Base-by-base conservation (phyloP, 2,329 filamentous ascomycete species). In the Leptographium radiaticola region DNA sequence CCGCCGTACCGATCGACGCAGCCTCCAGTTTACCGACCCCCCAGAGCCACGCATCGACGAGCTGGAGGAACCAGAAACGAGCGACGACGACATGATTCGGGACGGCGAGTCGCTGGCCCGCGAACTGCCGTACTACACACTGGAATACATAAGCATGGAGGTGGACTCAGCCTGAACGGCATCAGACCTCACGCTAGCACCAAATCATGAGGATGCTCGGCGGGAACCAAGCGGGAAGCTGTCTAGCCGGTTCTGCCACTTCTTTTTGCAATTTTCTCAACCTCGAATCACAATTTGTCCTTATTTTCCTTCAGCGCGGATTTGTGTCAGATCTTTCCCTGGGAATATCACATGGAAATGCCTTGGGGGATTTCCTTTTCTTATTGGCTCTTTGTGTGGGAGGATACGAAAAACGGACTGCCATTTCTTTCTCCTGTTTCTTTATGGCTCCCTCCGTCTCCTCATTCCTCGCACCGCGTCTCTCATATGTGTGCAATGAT, bases 61-160 rank as follows among this genome's bases (percentile, higher is more conserved):
- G 64, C 66, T 75, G 1, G 75, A 77, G 16, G 75, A 78, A 62
- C 75, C 75, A 12, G 68, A 71, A 54, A 75, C 73, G 30, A 70
- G 69, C 55, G 58, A 68, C 48, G 54, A 56, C 16, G 46, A 45
- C 30, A 30, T 44, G 20, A 9, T 30, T 46, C 61, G 67, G 15
- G 64, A 70, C 11, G 67, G 69, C 25, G 66, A 71, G 51, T 62
- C 66, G n/a, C 65, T 76, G 18, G 73, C 73, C 6, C 68, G 68
- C 51, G 73, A 77, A 61, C 63, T 78, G 12, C 75, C 75, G 1
- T 76, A 75, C 59, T 76, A 70, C 58, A 68, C 68, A 2, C 67
- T 74, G 56, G 71, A 76, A 60, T 73, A 75, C 53, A 73, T 75
- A 61, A 72, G 71, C 56, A 76, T 77, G 71, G 74, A 77, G 58